Evolutionary conservation across 345 rosid genomes (phyloP), one percentile per base, ranked within the genome.

Genomic region (Sisymbrium altissimum): DNA sequence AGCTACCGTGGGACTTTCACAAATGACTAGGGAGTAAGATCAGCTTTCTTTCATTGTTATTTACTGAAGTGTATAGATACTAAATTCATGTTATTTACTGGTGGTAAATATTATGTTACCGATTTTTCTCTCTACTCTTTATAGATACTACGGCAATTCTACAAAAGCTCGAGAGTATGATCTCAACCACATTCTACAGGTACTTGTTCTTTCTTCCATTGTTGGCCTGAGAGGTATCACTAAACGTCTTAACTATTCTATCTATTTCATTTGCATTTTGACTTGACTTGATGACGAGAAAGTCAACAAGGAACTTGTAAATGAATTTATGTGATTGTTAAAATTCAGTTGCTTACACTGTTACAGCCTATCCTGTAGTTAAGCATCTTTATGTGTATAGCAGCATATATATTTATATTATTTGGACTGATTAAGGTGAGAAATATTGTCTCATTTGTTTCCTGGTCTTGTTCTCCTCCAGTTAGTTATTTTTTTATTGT

Each of bases 151-250:
- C 30, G 93, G 94, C n/a, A 85, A 84, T 66, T 85, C 88, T 71
- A 57, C 74, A 13, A 90, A 82, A 80, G 86, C 91, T 72, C 89
- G 99, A 25, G 88, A 92, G 67, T 95, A 92, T 81, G 99, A 95
- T 78, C 89, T 92, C 65, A 84, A 88, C 58, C 86, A 88, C 81
- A 71, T 95, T 32, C 90, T 95, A 68, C 87, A 95, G 99, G 99
- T 95, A 58, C 54, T 21, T 59, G 19, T 61, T 64, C 27, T 56
- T 39, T 38, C 64, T 27, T 73, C 61, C 25, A 56, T 57, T 10
- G 58, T 74, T 75, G 41, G 44, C 30, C 15, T 50, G 74, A 13
- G 59, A 65, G 4, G 9, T 43, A 23, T 73, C 68, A 48, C 44
- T 60, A 17, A 50, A 29, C 59, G 60, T 25, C 9, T 66, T 66